Evolutionary conservation across 305 asterid species (phyloP), one percentile per base, ranked within the genome.

Genomic region (Rubia tinctorum): DNA sequence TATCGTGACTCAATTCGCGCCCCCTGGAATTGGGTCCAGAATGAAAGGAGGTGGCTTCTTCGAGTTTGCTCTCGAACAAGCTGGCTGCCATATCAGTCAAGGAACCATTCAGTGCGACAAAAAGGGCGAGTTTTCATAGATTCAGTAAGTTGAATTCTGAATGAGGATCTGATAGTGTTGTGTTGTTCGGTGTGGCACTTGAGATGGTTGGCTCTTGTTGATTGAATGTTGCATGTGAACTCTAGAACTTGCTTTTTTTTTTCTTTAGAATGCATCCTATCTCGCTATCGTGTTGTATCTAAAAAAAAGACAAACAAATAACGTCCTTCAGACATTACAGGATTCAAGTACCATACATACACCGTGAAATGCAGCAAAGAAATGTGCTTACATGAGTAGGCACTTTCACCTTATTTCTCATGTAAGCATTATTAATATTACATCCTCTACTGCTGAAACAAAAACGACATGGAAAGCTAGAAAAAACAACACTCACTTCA

Each of bases 21-120:
- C 77, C 6, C 77, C 77, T 45, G 68, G 77, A 8, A 65, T 66
- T 42, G 77, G 53, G 72, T 73, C 77, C 22, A 73, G 72, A 61
- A n/a, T 47, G 15, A 39, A 40, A 37, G 72, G 44, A 20, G 72
- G 72, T 10, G 72, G 77, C 20, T 65, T 73, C 77, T 66, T 73
- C 12, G 62, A 37, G 47, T 65, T 51, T 39, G 72, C 77, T 9
- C 72, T 66, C 6, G 44, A 66, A 27, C 66, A 66, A 66, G 20
- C 72, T 13, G 77, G 77, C 8, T 73, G 66, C 60, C 30, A 65
- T 49, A 40, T 65, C 62, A 51, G 37, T 9, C 30, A 23, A 65
- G 66, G 64, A 65, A 37, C 66, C 44, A 39, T 73, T 8, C 58
- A 37, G 34, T 30, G 39, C 44, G 63, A 65, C 51, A 61, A 39